Evolutionary conservation across 2,329 filamentous ascomycete species (phyloP), one percentile per base, ranked within the genome.

Genomic region (Xylaria sp.): DNA sequence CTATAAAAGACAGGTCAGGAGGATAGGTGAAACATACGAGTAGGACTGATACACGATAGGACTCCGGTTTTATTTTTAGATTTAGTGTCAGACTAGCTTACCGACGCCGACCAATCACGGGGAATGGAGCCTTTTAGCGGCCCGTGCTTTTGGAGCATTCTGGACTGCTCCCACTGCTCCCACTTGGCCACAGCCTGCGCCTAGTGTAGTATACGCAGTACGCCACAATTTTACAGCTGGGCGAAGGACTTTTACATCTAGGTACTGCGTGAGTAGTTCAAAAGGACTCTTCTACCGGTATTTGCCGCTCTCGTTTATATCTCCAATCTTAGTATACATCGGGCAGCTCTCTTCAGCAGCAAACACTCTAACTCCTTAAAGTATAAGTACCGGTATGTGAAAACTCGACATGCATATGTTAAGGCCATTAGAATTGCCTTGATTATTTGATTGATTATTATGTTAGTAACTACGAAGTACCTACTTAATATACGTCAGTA

Each of bases 61-160:
- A 39, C 58, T 53, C 47, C 11, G 7, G 20, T 22, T 66, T 54
- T 66, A 66, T 66, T 66, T 66, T 66, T 66, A 66, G 64, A 60
- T 22, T 31, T 13, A 29, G 49, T 42, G 59, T 27, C 54, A 33
- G 51, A 44, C 47, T 20, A 54, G 25, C 7, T 33, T n/a, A 33
- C 22, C 1, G 22, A 22, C 45, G 17, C 45, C 15, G 27, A 20
- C 47, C 54, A 54, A 63, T 63, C 38, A 51, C 20, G 49, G 51
- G 11, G 13, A 10, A 17, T 2, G 17, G 5, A 31, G 10, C 31
- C 3, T 22, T 39, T 31, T 29, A 59, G 59, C 42, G 63, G 59
- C 54, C 31, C 25, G 29, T 36, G n/a, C 36, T 39, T 11, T 9
- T 36, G 53, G 36, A 49, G 38, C 39, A 39, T 33, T 50, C 31